These are phyloP conservation scores for Bacidia rubella DNA, from an alignment of 495 filamentous ascomycete genomes.

Conservation along the genomic window DNA sequence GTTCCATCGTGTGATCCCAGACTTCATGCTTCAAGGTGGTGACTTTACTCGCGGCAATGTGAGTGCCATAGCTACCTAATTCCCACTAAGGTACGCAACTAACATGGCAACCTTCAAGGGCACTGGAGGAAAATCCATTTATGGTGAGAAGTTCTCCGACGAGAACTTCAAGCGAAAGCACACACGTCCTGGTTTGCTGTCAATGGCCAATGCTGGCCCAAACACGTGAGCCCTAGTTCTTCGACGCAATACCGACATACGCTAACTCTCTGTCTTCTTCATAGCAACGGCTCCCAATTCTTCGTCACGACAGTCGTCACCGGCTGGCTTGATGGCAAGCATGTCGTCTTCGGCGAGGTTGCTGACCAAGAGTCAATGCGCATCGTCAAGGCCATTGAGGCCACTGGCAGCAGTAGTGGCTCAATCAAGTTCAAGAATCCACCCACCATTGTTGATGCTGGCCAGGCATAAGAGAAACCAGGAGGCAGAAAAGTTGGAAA, in stretches of 20 bases:
- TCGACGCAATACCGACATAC: not conserved
- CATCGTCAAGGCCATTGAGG: conserved; percentile 63
- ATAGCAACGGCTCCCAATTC: conserved; percentile 94
- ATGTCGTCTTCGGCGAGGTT: conserved; percentile 97
- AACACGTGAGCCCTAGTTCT: conserved; percentile 43
- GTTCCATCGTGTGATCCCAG: conserved; percentile 96
- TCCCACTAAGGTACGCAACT: not conserved
- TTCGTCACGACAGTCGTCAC: conserved; percentile 93
- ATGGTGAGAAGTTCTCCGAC: conserved; percentile 92
- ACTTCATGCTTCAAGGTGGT: conserved; percentile 98
- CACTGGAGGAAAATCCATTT: conserved; percentile 93
- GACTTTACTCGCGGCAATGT: conserved; percentile 94
- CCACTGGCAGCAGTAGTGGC: conserved; percentile 48
- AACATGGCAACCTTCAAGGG: conserved; percentile 27
- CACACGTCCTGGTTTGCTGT: conserved; percentile 73
- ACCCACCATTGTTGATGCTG: conserved; percentile 52
- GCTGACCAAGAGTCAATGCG: conserved; percentile 46
- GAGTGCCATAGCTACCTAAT: conserved; percentile 21
- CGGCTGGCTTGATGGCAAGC: conserved; percentile 87
- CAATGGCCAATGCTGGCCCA: conserved; percentile 96
- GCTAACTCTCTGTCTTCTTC: conserved; percentile 12
- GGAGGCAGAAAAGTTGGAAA: not conserved
- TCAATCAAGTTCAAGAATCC: conserved; percentile 47
- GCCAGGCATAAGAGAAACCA: conserved; percentile 34
- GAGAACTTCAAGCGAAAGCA: conserved; percentile 89